Conservation (phyloP, 2,329 filamentous ascomycete species). For the Sphaerulina vaccinii region DNA sequence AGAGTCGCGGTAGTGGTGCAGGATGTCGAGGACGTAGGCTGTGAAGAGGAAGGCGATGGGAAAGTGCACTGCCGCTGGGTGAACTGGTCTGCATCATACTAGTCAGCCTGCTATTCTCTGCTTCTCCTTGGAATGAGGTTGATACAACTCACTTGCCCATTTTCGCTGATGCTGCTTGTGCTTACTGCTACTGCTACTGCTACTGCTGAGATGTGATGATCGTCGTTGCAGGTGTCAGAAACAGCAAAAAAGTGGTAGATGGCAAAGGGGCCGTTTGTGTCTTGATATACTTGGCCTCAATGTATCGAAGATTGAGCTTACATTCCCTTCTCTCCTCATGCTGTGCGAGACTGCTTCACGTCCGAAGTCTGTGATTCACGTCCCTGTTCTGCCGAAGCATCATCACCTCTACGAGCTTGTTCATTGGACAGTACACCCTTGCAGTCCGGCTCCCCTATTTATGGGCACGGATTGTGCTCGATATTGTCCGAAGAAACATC, state of each 20-base stretch:
- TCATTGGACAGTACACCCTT: constrained; percentile 6
- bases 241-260: background rate
- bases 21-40: constrained; percentile 44
- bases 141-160: no score
- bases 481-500: constrained; percentile 1
- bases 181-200: no score
- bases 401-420: background rate
- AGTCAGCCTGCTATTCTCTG: background rate
- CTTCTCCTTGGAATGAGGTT: constrained; percentile 25
- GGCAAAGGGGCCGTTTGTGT: background rate
- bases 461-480: constrained; percentile 1
- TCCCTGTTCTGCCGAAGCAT: constrained; percentile 9
- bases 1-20: constrained; percentile 37
- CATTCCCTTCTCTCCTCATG: background rate
- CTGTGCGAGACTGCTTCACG: constrained; percentile 6
- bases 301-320: background rate
- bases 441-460: constrained; percentile 3
- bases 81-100: constrained; percentile 40
- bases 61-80: constrained; percentile 50
- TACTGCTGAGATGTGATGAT: no score
- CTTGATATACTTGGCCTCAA: constrained; percentile 11
- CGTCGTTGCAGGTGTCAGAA: no score
- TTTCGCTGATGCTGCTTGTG: no score
- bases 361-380: constrained; percentile 10
- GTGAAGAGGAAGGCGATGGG: constrained; percentile 48